These are phyloP conservation scores for Panaeolus cyanescens DNA, from an alignment of 768 basidiomycete genomes.

Conservation along the genomic window DNA sequence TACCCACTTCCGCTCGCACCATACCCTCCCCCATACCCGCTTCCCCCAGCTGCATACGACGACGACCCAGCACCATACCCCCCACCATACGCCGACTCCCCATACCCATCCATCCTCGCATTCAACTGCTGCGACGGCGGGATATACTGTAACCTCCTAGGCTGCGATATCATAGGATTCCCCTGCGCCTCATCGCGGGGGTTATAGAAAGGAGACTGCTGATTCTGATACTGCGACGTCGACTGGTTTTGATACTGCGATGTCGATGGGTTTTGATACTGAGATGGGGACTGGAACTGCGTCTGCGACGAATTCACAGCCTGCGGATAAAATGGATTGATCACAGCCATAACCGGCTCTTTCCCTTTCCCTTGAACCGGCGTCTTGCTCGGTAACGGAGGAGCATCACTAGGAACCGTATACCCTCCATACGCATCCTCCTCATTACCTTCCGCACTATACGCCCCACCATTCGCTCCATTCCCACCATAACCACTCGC, in stretches of 20 bases:
- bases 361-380: too few species aligned
- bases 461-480: too few species aligned
- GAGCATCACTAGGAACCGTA: neutral
- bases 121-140: neutral
- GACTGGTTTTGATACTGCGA: too few species aligned
- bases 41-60: neutral
- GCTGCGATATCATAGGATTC: too few species aligned
- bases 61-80: too few species aligned
- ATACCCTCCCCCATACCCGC: neutral
- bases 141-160: neutral
- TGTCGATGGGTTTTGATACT: too few species aligned
- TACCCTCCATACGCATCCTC: neutral
- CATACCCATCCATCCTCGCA: neutral
- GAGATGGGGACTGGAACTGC: neutral
- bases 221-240: too few species aligned
- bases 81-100: too few species aligned
- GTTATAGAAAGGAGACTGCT: too few species aligned
- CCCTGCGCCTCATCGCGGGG: too few species aligned
- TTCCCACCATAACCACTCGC: too few species aligned
- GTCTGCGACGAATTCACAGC: neutral
- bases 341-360: neutral
- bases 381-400: neutral
- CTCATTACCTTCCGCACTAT: too few species aligned
- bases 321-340: neutral
- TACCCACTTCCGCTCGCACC: neutral